Evolutionary conservation across 495 filamentous ascomycete genomes (phyloP).

Genomic region (Tuber umbilicatum): DNA sequence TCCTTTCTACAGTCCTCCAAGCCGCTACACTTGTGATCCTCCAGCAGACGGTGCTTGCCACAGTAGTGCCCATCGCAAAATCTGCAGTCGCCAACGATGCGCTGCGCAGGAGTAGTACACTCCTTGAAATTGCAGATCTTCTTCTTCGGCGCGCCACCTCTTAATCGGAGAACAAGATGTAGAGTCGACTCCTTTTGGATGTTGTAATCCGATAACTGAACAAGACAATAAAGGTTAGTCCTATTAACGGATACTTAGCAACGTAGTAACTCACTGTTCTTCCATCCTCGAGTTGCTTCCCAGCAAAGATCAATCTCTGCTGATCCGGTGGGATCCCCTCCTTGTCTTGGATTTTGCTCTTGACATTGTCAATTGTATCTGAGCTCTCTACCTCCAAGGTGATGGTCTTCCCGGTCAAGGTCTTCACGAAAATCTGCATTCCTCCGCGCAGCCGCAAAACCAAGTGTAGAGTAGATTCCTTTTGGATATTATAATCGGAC

Average conservation of each 20-base stretch:
- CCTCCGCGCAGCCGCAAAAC: constrained; percentile 95
- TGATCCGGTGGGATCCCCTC: constrained; percentile 97
- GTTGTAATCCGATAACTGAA: constrained; percentile 76
- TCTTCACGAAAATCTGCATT: constrained; percentile 44
- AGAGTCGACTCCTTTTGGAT: constrained; percentile 90
- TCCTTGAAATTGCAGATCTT: constrained; percentile 79
- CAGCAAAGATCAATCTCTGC: constrained; percentile 96
- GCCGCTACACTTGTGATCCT: constrained; percentile 88
- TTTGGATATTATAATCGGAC: constrained; percentile 98
- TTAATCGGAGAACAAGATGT: constrained; percentile 79
- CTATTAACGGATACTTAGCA: not conserved
- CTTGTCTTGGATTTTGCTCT: constrained; percentile 99
- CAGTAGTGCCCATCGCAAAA: constrained; percentile 94
- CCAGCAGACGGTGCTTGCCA: constrained; percentile 83
- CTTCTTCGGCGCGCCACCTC: constrained; percentile 77
- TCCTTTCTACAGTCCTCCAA: constrained; percentile 97
- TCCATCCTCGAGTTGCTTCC: constrained; percentile 96
- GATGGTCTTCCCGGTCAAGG: constrained; percentile 41
- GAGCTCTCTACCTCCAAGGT: constrained; percentile 68
- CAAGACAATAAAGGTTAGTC: constrained; percentile 47
- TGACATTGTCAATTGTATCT: constrained; percentile 98
- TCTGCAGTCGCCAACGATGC: constrained; percentile 90
- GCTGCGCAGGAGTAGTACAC: constrained; percentile 76
- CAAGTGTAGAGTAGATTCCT: constrained; percentile 94
- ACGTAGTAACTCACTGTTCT: constrained; percentile 52